These are phyloP conservation scores for Akebia trifoliata DNA, from an alignment of 164 flowering plant genomes.

Conservation along the genomic window DNA sequence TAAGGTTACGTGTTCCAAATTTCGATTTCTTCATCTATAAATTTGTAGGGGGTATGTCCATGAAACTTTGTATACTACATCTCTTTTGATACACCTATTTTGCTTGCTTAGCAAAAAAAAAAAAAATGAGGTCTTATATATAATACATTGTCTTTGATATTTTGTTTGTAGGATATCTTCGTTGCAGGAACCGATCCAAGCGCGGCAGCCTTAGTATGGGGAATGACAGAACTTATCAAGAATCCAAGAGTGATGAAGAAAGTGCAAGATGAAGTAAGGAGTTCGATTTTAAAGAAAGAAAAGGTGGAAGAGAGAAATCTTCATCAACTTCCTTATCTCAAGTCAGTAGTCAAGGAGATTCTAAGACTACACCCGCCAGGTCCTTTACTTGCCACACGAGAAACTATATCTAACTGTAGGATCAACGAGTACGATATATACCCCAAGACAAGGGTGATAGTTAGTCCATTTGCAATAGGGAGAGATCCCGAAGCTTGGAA, in stretches of 20 bases:
- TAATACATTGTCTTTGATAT: too few species aligned
- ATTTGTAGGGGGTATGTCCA: too few species aligned
- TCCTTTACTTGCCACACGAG: neutral
- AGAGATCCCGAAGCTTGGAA: neutral
- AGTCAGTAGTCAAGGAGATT: neutral
- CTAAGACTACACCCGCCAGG: constrained; percentile 1
- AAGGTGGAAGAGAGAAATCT: neutral
- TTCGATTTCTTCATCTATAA: too few species aligned
- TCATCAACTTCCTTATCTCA: neutral
- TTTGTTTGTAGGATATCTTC: neutral
- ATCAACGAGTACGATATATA: neutral
- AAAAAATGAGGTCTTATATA: too few species aligned
- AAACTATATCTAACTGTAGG: neutral
- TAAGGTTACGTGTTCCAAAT: too few species aligned
- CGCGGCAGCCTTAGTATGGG: neutral
- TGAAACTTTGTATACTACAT: too few species aligned
- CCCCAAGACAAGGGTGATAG: neutral
- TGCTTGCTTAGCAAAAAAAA: too few species aligned
- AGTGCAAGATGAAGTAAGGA: neutral
- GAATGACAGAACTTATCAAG: neutral
- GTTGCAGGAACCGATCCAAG: neutral
- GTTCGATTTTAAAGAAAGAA: neutral
- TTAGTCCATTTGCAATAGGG: neutral
- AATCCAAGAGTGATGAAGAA: constrained; percentile 1
- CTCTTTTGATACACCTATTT: too few species aligned